Percentiles rank a stretch among this genome's conserved stretches.
These are phyloP conservation scores for Phascolomyces articulosus DNA, from an alignment of 371 early-diverging fungal species.

Conservation along the genomic window DNA sequence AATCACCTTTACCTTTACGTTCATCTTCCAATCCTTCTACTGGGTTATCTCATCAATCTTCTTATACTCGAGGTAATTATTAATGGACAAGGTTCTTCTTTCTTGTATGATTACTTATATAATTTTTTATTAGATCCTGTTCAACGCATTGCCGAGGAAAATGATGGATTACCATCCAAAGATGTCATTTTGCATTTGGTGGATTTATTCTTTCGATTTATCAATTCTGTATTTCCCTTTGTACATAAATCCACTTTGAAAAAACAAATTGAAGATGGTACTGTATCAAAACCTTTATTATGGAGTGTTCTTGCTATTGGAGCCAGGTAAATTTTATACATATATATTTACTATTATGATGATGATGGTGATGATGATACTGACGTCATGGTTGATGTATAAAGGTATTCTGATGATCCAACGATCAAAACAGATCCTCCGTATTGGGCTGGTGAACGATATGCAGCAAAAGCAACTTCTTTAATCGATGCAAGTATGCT, in stretches of 20 bases:
- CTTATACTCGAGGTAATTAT: constrained; percentile 2
- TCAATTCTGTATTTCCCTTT: constrained; percentile 60
- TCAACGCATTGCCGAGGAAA: constrained; percentile 11
- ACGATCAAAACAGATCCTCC: constrained; percentile 48
- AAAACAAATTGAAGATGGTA: constrained; percentile 35
- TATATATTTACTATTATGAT: no score
- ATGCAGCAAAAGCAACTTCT: constrained; percentile 43
- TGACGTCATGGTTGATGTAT: no score
- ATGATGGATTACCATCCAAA: constrained; percentile 41
- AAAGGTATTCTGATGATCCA: constrained; percentile 49
- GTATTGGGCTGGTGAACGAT: constrained; percentile 48
- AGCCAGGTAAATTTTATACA: constrained; percentile 34
- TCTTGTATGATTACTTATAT: no score
- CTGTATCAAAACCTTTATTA: constrained; percentile 38
- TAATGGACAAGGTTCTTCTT: no score
- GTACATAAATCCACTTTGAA: constrained; percentile 46
- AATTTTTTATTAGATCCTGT: background rate
- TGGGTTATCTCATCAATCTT: background rate
- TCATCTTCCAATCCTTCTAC: background rate
- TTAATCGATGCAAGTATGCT: constrained; percentile 47
- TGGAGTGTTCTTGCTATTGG: constrained; percentile 52
- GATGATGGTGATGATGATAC: background rate
- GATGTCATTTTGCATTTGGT: constrained; percentile 59
- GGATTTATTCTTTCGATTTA: constrained; percentile 58
- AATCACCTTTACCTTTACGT: background rate